These are phyloP conservation scores for Saxispiralis lemnorum DNA, from an alignment of 495 filamentous ascomycete species.

Conservation along the genomic window DNA sequence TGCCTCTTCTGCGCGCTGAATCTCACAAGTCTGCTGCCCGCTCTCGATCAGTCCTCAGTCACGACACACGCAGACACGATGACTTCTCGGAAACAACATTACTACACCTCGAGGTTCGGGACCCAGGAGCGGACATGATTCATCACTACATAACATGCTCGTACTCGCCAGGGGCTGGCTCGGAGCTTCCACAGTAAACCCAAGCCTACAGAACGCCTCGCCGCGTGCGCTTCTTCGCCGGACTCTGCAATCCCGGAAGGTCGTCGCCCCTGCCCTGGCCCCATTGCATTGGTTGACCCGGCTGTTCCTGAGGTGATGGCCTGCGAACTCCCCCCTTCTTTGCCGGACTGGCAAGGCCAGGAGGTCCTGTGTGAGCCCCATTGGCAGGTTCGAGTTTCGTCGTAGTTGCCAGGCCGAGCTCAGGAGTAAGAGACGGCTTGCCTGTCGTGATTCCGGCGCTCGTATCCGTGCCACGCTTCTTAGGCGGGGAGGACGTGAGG, in stretches of 20 bases:
- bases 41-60: too few species aligned
- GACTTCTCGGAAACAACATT: too few species aligned
- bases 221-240: constrained; percentile 9
- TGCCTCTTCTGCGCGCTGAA: too few species aligned
- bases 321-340: constrained; percentile 7
- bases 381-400: constrained; percentile 1
- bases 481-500: constrained; percentile 6
- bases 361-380: background rate
- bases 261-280: background rate
- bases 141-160: too few species aligned
- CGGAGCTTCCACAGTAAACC: too few species aligned
- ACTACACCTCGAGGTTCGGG: too few species aligned
- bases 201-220: background rate
- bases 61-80: too few species aligned
- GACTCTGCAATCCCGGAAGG: constrained; percentile 2
- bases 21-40: too few species aligned
- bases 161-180: too few species aligned
- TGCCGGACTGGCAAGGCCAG: constrained; percentile 10
- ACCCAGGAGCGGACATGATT: too few species aligned
- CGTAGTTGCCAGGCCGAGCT: constrained; percentile 6
- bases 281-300: background rate
- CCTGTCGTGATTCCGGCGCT: background rate
- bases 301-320: background rate
- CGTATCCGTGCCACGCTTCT: constrained; percentile 4
- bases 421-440: constrained; percentile 1